Base-by-base conservation (phyloP, 2,329 filamentous ascomycete genomes). In the Calcarisporium arbuscula region DNA sequence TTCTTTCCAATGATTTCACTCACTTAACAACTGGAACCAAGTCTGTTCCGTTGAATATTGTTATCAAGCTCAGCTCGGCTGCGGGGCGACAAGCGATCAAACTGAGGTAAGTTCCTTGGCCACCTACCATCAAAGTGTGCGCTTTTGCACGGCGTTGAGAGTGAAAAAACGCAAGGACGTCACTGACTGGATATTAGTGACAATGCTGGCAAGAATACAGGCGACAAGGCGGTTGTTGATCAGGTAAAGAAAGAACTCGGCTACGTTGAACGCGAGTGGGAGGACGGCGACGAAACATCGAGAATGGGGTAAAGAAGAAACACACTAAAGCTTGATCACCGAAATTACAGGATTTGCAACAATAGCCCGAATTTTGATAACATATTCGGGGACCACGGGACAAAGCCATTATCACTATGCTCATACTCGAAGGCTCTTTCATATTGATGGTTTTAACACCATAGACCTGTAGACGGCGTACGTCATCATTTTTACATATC, bases 121-220 rank as follows among this genome's bases (percentile, higher is more conserved):
- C 8, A 7, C n/a, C 6, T 12, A 6, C 9, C 3, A 1, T 9
- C 15, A 8, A 3, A 3, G 5, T 10, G 26, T 10, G 4, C 10
- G 5, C 5, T 6, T 3, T 22, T 28, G 12, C 23, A 28, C 12
- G 1, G 18, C 3, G 8, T 14, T 15, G 5, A 5, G 18, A 9
- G 23, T n/a, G 12, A 10, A 15, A 26, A 14, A 17, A 16, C 28
- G n/a, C n/a, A n/a, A n/a, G n/a, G n/a, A n/a, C n/a, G n/a, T 26
- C 6, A 35, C 28, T 12, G 19, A 32, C 8, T 12, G 17, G 15
- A 9, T 21, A 15, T 7, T 15, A 74, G 74, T 44, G 83, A 90
- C 58, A 95, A 96, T 53, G 72, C 82, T 45, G 77, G 88, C 29
- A 98, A 98, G 71, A 98, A 98, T 53, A 96, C 88, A 0, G 92